Evolutionary conservation across 2,329 filamentous ascomycete genomes (phyloP).

Genomic region (Penicillium italicum): DNA sequence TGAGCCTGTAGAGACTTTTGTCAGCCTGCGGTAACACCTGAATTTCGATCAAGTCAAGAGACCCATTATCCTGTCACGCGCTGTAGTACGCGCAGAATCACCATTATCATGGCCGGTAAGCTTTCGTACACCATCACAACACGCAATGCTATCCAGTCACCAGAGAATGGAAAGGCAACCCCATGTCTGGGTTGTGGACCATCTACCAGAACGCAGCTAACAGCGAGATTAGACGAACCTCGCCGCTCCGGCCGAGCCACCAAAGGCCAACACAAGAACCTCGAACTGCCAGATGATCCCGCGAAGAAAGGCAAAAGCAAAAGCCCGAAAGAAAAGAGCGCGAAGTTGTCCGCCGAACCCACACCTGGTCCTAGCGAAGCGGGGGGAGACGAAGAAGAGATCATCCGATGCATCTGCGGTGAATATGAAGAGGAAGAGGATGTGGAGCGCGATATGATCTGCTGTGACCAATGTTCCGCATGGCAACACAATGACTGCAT

Average conservation of each 20-base stretch:
- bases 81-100: slow-evolving; percentile 37
- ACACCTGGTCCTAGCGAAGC: slow-evolving; percentile 47
- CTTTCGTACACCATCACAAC: slow-evolving; percentile 36
- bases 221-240: slow-evolving; percentile 64
- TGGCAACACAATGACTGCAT: slow-evolving; percentile 99
- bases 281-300: slow-evolving; percentile 64
- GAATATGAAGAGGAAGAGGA: slow-evolving; percentile 81
- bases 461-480: slow-evolving; percentile 83
- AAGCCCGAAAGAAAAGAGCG: slow-evolving; percentile 44
- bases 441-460: slow-evolving; percentile 87
- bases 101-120: slow-evolving; percentile 60
- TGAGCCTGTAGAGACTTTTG: slow-evolving; percentile 40
- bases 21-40: slow-evolving; percentile 28
- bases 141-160: slow-evolving; percentile 7
- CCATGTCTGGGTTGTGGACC: not conserved
- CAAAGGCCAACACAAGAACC: slow-evolving; percentile 92
- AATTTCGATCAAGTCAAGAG: slow-evolving; percentile 19
- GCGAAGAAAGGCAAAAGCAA: slow-evolving; percentile 48
- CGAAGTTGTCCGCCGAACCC: slow-evolving; percentile 48
- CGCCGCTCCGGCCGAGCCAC: slow-evolving; percentile 93
- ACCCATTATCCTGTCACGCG: slow-evolving; percentile 25
- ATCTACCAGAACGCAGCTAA: slow-evolving; percentile 28
- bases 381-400: slow-evolving; percentile 67
- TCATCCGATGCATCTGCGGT: slow-evolving; percentile 92
- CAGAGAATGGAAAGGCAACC: slow-evolving; percentile 2